Evolutionary conservation across 1,284 basidiomycete species (phyloP), one percentile per base, ranked within the genome.

Genomic region (Omphalotus olearius): DNA sequence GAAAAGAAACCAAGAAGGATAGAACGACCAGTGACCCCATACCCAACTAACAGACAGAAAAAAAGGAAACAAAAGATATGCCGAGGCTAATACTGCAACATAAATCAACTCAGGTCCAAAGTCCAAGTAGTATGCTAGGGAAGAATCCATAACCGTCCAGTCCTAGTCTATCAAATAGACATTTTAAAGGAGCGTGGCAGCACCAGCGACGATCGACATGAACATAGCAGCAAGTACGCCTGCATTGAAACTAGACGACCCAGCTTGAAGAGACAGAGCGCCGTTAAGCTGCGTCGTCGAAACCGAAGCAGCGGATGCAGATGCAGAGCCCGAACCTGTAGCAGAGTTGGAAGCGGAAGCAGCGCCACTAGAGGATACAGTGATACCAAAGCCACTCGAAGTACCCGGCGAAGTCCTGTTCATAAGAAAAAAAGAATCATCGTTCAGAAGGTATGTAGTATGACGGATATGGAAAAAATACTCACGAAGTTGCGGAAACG

Each of bases 121-220:
- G 30, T 33, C 30, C 30, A 10, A 13, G 7, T 10, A 20, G 45
- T 35, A 35, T 10, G n/a, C n/a, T n/a, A 17, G 38, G 16, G 40
- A 30, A 48, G 33, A 30, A 36, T 26, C 26, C 47, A 40, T 7
- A n/a, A 20, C 6, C 20, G 20, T 26, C 5, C 9, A 28, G 17
- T 25, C 33, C 18, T 35, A 10, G 49, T 6, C 25, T 33, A 13
- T 33, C 30, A 33, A 33, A 33, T 10, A 16, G 30, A n/a, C 33
- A 39, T 7, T 51, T 69, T 67, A 79, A 53, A 79, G 65, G 40
- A 73, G 62, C 50, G 72, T 57, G 7, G 62, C 70, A 28, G 68
- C 75, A 41, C 74, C 76, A 45, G 71, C 74, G 52, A 73, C 53
- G 0, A 66, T 72, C 4, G 73, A 74, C 9, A 77, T 55, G 6